Conservation (phyloP, 148 eudicot genomes). For the Rhododendron vialii region DNA sequence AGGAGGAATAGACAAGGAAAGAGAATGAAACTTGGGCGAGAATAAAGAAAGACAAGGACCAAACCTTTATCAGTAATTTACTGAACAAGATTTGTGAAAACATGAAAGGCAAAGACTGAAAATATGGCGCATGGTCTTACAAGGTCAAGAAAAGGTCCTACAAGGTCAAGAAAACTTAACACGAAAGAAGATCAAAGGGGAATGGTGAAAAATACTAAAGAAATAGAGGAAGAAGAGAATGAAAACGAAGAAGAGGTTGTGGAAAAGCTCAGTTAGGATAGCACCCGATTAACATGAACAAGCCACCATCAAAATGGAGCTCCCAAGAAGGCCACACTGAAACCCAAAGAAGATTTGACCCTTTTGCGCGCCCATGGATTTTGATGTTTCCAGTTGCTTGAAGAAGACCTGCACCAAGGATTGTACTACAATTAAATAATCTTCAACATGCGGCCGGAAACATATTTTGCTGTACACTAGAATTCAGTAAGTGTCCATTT, state of each 20-base stretch:
- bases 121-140: conserved; percentile 35
- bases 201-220: neutral
- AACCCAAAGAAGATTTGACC: neutral
- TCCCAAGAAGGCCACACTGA: neutral
- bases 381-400: neutral
- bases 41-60: conserved; percentile 3
- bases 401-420: neutral
- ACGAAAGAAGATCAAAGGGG: conserved; percentile 20
- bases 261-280: conserved; percentile 63
- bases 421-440: neutral
- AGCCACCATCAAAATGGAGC: neutral
- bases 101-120: neutral
- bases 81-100: conserved; percentile 11
- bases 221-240: neutral
- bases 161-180: conserved; percentile 55
- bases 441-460: neutral
- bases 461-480: neutral
- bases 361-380: neutral
- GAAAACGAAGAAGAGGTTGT: neutral
- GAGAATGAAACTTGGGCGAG: conserved; percentile 38
- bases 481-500: neutral
- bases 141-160: conserved; percentile 77
- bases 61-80: conserved; percentile 12
- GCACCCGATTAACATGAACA: conserved; percentile 37
- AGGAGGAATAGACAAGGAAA: conserved; percentile 69